Base-by-base conservation (phyloP, 2,329 filamentous ascomycete species). In the Ophiosphaerella narmari region DNA sequence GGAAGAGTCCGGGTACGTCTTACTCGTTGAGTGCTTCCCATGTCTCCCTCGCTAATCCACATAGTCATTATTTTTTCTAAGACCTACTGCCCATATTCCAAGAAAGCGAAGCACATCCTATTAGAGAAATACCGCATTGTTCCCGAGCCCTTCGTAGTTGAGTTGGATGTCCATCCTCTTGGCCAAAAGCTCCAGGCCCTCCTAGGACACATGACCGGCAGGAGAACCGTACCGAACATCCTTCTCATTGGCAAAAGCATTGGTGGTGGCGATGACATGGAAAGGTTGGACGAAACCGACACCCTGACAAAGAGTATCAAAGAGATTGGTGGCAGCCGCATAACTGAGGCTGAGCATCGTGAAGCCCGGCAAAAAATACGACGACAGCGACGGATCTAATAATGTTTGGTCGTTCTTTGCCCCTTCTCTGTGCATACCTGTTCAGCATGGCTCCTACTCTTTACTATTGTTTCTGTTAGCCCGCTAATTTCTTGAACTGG, bases 61-160 rank as follows among this genome's bases (percentile, higher is more conserved):
- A 23, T 14, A 94, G 91, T 97, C 52, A 89, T 97, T 71, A 90
- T 99, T 64, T 97, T 97, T 78, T 96, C 91, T 57, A 97, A 99
- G 75, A 85, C 89, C 1, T 96, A 93, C 76, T 99, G 94, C 74
- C 91, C 89, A 1, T 87, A 84, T 76, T 97, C 91, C 43, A 88
- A 86, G 69, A 86, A 85, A 62, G 94, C 94, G 39, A 99, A 99
- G 76, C 80, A 81, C 37, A 83, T 97, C 48, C 83, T 99, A 35
- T 84, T 96, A 36, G 85, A 92, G 18, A 87, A 88, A 63, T 97
- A 97, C 78, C 80, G 79, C 46, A 95, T 99, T 68, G 82, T 85
- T 1, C 94, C 94, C 0, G 76, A 84, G 9, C 94, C 94, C 0
- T 89, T 86, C 67, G 88, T 99, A 7, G 91, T 97, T 43, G 94